Percentiles rank a stretch among this genome's conserved stretches.
These are phyloP conservation scores for Apiotrichum laibachii DNA, from an alignment of 1,284 basidiomycete species.

Conservation along the genomic window DNA sequence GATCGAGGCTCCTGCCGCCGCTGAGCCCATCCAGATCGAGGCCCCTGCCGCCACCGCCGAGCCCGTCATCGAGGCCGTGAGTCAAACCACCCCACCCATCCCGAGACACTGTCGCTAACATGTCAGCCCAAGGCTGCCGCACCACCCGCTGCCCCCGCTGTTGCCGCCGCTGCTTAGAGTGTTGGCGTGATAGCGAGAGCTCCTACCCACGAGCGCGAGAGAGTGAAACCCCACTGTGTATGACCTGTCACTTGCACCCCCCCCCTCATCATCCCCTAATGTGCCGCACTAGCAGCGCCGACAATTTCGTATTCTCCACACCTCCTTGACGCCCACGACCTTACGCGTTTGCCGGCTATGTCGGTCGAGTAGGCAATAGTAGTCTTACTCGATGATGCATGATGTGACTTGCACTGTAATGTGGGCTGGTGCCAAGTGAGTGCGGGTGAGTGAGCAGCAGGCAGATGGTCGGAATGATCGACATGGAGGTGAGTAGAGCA, in stretches of 20 bases:
- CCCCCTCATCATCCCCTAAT: constrained; percentile 14
- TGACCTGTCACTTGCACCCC: constrained; percentile 13
- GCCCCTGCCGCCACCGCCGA: constrained; percentile 36
- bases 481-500: too few species aligned
- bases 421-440: background rate
- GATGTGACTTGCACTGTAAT: constrained; percentile 13
- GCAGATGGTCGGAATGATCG: too few species aligned
- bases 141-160: constrained; percentile 34
- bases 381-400: constrained; percentile 19
- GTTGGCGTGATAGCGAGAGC: constrained; percentile 22
- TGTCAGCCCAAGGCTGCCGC: constrained; percentile 27
- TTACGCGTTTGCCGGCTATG: constrained; percentile 9
- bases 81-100: constrained; percentile 6
- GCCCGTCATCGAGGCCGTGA: constrained; percentile 45
- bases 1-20: constrained; percentile 36
- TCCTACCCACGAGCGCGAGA: background rate
- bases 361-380: constrained; percentile 11
- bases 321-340: constrained; percentile 10
- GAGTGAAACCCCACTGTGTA: constrained; percentile 14
- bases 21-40: constrained; percentile 46
- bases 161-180: constrained; percentile 38
- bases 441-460: too few species aligned
- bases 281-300: constrained; percentile 14
- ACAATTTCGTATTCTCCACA: constrained; percentile 4
- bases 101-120: constrained; percentile 8